phyloP scores from a whole-genome alignment of 257 asterid genomes.

The Dorcoceras hygrometricum region DNA sequence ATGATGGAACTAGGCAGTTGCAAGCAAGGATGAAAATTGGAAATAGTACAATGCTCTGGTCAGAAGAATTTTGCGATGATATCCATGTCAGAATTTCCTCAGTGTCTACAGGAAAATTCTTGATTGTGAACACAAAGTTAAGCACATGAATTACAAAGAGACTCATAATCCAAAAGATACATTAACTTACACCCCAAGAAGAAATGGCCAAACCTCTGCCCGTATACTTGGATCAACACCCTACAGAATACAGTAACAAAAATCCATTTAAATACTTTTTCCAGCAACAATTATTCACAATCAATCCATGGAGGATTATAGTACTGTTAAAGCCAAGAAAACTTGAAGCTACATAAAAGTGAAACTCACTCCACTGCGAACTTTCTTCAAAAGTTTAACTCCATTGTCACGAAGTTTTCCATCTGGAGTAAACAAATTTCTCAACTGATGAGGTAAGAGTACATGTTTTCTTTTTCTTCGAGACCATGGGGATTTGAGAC shows the following conservation, averaged over 20 bases:
- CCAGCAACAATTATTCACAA: constrained; percentile 11
- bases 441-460: constrained; percentile 81
- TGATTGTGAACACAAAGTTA: neutral
- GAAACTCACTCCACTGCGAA: constrained; percentile 89
- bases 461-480: constrained; percentile 78
- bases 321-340: neutral
- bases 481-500: constrained; percentile 93
- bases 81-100: neutral
- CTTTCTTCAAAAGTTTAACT: constrained; percentile 81
- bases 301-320: constrained; percentile 3
- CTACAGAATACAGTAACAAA: constrained; percentile 36
- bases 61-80: neutral
- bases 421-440: constrained; percentile 66
- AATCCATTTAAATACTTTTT: constrained; percentile 10
- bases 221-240: constrained; percentile 91
- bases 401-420: constrained; percentile 86
- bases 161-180: constrained; percentile 15
- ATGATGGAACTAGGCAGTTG: neutral
- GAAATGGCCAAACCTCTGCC: constrained; percentile 95
- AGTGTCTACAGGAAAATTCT: neutral
- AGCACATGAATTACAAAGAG: constrained; percentile 6
- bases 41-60: neutral
- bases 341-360: constrained; percentile 12
- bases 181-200: constrained; percentile 86
- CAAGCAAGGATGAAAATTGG: neutral